These are phyloP conservation scores for Echinosophora koreensis DNA, from an alignment of 306 rosid species.

Conservation along the genomic window DNA sequence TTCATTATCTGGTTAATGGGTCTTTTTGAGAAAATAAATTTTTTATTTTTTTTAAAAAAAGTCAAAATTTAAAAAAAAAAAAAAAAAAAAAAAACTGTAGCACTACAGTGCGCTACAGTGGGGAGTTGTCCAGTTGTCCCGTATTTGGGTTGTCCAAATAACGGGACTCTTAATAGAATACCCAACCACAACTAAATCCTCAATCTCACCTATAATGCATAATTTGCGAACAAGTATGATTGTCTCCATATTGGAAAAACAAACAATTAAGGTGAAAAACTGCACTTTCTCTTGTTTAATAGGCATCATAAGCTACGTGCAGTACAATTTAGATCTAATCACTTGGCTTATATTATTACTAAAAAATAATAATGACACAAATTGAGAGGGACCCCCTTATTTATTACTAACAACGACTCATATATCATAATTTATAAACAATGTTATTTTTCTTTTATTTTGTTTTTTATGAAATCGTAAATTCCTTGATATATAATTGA, in stretches of 20 bases:
- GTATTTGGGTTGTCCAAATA: too few relatives aligned
- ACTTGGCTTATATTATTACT: neutral
- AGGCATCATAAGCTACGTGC: slow-evolving; percentile 31
- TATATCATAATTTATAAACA: neutral
- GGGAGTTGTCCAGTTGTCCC: too few relatives aligned
- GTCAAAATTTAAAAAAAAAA: too few relatives aligned
- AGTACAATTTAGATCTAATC: slow-evolving; percentile 17
- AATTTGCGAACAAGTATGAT: neutral
- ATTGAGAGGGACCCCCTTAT: slow-evolving; percentile 9
- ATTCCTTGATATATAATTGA: too few relatives aligned
- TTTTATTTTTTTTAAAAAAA: too few relatives aligned
- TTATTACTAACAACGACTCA: slow-evolving; percentile 6
- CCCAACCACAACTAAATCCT: slow-evolving; percentile 2
- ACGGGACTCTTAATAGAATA: too few relatives aligned
- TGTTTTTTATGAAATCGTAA: neutral
- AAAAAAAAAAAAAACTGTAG: too few relatives aligned
- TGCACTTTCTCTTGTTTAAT: slow-evolving; percentile 1
- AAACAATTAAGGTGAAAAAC: slow-evolving; percentile 16
- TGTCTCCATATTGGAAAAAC: slow-evolving; percentile 6
- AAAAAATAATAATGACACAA: neutral
- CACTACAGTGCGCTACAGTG: too few relatives aligned
- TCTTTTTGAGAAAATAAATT: too few relatives aligned
- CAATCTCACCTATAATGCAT: slow-evolving; percentile 22
- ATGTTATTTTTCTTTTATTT: neutral
- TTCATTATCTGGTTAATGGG: too few relatives aligned